Evolutionary conservation across 2,329 filamentous ascomycete species (phyloP).

Genomic region (Epichloe bromicola): DNA sequence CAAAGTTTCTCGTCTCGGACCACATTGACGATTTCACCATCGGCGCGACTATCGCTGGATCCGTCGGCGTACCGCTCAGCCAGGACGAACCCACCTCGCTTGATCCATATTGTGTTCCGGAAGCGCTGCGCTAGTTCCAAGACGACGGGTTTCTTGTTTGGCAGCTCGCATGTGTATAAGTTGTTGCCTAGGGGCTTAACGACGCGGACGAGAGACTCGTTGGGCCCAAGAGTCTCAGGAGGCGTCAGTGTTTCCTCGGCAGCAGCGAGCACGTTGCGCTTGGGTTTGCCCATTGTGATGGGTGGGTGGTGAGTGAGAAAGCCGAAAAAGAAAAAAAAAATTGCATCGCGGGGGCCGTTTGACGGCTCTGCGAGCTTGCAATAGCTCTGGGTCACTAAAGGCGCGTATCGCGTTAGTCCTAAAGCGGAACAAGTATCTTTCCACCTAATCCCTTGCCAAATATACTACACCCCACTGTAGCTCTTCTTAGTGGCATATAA

Average conservation of each 20-base stretch:
- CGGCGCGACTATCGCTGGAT: slow-evolving; percentile 62
- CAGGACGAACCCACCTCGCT: slow-evolving; percentile 75
- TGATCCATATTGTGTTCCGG: slow-evolving; percentile 88
- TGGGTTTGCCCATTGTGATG: slow-evolving; percentile 28
- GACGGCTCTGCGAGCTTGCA: no score
- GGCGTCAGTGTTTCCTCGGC: slow-evolving; percentile 56
- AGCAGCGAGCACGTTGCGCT: slow-evolving; percentile 65
- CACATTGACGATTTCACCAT: slow-evolving; percentile 84
- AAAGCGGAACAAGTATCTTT: no score
- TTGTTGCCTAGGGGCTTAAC: slow-evolving; percentile 79
- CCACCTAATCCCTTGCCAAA: no score
- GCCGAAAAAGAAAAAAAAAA: no score
- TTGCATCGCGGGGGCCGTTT: no score
- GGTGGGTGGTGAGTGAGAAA: neutral
- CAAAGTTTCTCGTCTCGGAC: slow-evolving; percentile 84
- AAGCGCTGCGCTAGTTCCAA: slow-evolving; percentile 78
- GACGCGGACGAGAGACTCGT: slow-evolving; percentile 61
- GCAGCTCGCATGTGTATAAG: slow-evolving; percentile 66
- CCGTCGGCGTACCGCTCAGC: slow-evolving; percentile 54
- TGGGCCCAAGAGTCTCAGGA: slow-evolving; percentile 43
- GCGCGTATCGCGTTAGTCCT: no score
- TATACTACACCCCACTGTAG: no score
- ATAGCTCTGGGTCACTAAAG: no score
- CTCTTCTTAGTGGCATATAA: no score
- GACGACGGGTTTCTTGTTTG: slow-evolving; percentile 51